Base-by-base conservation (phyloP, 1,284 basidiomycete genomes). In the Malassezia furfur region DNA sequence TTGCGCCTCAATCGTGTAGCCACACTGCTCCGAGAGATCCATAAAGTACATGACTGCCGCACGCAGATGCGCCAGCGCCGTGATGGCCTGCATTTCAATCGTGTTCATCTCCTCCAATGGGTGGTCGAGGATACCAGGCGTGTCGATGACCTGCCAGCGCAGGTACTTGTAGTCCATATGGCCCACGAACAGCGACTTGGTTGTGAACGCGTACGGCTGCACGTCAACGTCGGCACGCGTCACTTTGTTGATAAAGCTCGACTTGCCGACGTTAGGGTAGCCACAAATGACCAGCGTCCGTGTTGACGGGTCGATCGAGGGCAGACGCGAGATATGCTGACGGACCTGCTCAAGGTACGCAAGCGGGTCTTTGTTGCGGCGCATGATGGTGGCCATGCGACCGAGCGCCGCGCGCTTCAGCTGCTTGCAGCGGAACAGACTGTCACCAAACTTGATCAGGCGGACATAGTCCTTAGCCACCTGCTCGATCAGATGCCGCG, bases 151-250 rank as follows among this genome's bases (percentile, higher is more conserved):
- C 52, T 73, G 72, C 72, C 70, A 73, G 37, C 70, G 68, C 47
- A 73, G 66, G 56, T 74, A 74, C 57, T 73, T 74, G 64, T 74
- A 74, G 57, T 74, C 72, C 72, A 74, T 74, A 53, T 74, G 72
- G 39, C 72, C 72, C 31, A 73, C 72, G 22, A 74, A 74, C 52
- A 74, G 67, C 34, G 70, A 73, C 61, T 73, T 74, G 51, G 72
- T 74, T 19, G 72, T 74, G 54, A 74, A 74, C 7, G 72, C 72
- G 40, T 74, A 74, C 0, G 72, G 72, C 60, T 74, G 71, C 50
- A 74, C 72, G 41, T 74, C 70, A 39, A 74, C 72, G 31, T 74
- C 72, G 12, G 72, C 71, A 22, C 69, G 62, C 22, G 69, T 73
- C 57, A 74, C 66, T 60, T 74, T 74, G 63, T 74, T 74, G 60